Conservation (phyloP, 1,284 basidiomycete genomes). For the Termitomyces sp. region DNA sequence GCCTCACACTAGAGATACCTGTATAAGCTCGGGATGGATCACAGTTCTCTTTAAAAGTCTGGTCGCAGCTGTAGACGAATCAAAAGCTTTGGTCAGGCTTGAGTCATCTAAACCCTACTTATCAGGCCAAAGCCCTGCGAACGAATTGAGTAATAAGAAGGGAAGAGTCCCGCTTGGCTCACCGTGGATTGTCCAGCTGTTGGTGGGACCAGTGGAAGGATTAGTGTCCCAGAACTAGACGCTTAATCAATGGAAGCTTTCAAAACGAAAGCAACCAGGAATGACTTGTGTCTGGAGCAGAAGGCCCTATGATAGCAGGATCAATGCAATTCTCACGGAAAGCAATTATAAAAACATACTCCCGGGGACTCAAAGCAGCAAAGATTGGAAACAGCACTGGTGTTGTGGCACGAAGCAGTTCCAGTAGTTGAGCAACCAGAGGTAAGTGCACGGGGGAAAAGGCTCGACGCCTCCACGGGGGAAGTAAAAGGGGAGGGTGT, state of each 20-base stretch:
- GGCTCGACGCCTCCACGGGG: constrained; percentile 10
- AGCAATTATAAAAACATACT: constrained; percentile 23
- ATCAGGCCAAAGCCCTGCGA: constrained; percentile 64
- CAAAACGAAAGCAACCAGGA: not conserved
- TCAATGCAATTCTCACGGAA: not conserved
- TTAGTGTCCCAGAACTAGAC: constrained; percentile 59
- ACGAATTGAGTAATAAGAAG: constrained; percentile 7
- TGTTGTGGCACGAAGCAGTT: constrained; percentile 43
- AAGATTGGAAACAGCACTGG: constrained; percentile 33
- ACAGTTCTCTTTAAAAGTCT: constrained; percentile 57
- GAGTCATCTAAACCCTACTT: constrained; percentile 36
- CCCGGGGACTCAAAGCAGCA: constrained; percentile 55
- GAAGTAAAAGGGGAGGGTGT: constrained; percentile 14
- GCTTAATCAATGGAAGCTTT: not conserved
- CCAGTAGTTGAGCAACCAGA: constrained; percentile 40
- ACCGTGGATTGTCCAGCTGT: constrained; percentile 79
- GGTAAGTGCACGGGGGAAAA: constrained; percentile 26
- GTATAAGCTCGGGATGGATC: constrained; percentile 61
- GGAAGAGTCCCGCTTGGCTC: constrained; percentile 14
- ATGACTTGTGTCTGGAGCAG: constrained; percentile 59
- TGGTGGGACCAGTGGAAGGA: constrained; percentile 56
- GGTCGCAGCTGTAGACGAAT: constrained; percentile 53
- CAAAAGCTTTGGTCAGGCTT: not conserved
- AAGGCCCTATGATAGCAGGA: constrained; percentile 40
- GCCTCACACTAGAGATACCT: constrained; percentile 46